Evolutionary conservation across 192 early-diverging fungal species (phyloP), one percentile per base, ranked within the genome.

Genomic region (Cladochytrium replicatum): DNA sequence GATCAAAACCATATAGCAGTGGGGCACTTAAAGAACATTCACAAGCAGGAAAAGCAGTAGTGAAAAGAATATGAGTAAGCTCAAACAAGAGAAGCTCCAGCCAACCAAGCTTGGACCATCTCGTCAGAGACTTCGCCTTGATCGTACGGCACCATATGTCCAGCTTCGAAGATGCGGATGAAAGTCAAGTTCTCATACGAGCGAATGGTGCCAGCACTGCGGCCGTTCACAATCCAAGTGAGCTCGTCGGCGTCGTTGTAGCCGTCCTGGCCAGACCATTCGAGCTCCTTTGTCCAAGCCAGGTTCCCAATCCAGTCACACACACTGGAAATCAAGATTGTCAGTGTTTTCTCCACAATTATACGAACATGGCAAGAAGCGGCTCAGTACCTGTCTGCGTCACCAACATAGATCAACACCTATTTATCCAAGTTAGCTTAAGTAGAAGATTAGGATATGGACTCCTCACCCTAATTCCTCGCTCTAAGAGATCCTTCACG

Each of bases 341-440:
- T n/a, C n/a, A n/a, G n/a, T n/a, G n/a, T n/a, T n/a, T n/a, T n/a
- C n/a, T n/a, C n/a, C n/a, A n/a, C n/a, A n/a, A n/a, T n/a, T n/a
- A n/a, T n/a, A n/a, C n/a, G n/a, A n/a, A n/a, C n/a, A n/a, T n/a
- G n/a, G n/a, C n/a, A n/a, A n/a, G n/a, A n/a, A n/a, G n/a, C n/a
- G n/a, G n/a, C n/a, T n/a, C 90, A 93, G 54, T 90, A 90, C 60
- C 78, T 91, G 66, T 94, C 91, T 1, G 86, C 86, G 48, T 94
- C 91, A 29, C 94, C 93, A 50, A 85, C 84, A 64, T 93, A 95
- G 23, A 98, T 71, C 32, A 98, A 58, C 7, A 94, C 73, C 23
- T 82, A n/a, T n/a, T n/a, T n/a, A n/a, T n/a, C n/a, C n/a, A n/a
- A n/a, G n/a, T n/a, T n/a, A n/a, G n/a, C n/a, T n/a, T n/a, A n/a